Evolutionary conservation across 176 grass and related monocot species (phyloP).

Genomic region (Phoenix dactylifera): DNA sequence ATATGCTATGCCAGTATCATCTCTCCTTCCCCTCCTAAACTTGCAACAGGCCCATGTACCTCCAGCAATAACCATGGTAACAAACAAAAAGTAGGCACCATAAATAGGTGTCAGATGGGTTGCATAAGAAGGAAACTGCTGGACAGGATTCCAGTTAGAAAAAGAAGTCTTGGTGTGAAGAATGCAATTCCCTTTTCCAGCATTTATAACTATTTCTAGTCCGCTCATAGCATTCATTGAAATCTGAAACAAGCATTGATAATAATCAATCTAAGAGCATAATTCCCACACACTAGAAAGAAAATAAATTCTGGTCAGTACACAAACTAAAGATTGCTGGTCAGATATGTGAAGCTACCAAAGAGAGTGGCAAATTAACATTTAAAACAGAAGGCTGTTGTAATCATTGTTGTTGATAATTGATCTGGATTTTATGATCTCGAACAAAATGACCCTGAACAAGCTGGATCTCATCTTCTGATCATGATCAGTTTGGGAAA

Average conservation of each 20-base stretch:
- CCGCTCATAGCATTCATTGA: constrained; percentile 11
- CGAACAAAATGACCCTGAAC: too few species aligned
- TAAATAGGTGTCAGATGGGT: constrained; percentile 71
- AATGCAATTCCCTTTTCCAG: constrained; percentile 29
- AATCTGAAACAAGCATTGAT: constrained; percentile 6
- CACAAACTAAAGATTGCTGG: too few species aligned
- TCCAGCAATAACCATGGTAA: constrained; percentile 46
- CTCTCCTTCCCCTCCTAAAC: constrained; percentile 25
- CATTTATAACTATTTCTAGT: constrained; percentile 36
- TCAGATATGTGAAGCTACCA: too few species aligned
- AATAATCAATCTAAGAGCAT: too few species aligned
- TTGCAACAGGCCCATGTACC: constrained; percentile 57
- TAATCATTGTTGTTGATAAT: too few species aligned
- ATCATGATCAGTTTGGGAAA: too few species aligned
- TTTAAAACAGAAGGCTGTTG: too few species aligned
- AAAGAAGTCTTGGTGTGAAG: constrained; percentile 10
- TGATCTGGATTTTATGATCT: too few species aligned
- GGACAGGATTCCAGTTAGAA: constrained; percentile 49
- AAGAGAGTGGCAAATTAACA: too few species aligned
- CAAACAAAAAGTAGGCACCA: constrained; percentile 43
- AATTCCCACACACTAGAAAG: too few species aligned
- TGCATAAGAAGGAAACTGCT: constrained; percentile 44
- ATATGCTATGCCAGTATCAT: constrained; percentile 28
- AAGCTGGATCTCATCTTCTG: too few species aligned
- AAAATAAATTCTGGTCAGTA: too few species aligned